Evolutionary conservation across 345 rosid species (phyloP), one percentile per base, ranked within the genome.

Genomic region (Sisymbrium irio): DNA sequence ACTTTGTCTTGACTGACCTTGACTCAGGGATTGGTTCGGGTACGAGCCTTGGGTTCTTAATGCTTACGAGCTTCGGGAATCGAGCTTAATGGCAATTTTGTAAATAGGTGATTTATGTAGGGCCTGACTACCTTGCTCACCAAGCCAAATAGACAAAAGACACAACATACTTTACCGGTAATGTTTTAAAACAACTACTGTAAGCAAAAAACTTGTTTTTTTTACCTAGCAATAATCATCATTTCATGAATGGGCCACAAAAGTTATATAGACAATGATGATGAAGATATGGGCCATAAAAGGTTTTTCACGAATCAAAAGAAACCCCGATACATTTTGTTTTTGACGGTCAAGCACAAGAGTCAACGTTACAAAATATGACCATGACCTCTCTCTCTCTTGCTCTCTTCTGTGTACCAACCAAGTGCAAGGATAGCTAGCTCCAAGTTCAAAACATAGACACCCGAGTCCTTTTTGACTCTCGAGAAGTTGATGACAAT

Each of bases 1-100:
- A 76, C 87, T 81, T 27, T 28, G 2, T 8, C 77, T 86, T 81
- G 84, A 81, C 88, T 32, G 46, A 41, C 65, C 60, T 83, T 67
- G 28, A 14, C 28, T 22, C 4, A 0, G 71, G 57, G 69, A 72
- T 54, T 72, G 79, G 33, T 77, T 76, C 50, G 67, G 82, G 51
- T 17, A 30, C 85, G 79, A 75, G 65, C 67, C 78, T 65, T n/a
- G 42, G 35, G 7, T 25, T 17, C 20, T 59, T 63, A 56, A 12
- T 71, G 71, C 37, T 66, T 13, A 51, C 65, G 41, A 56, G 77
- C 81, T 42, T 78, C 49, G 84, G 55, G 19, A 70, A 65, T 25
- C 82, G 88, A 47, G 80, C 13, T 18, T 0, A 39, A 74, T 71
- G 89, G 74, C 58, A 62, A 18, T 39, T 13, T 57, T 45, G 88